Conservation (phyloP, 1,284 basidiomycete species). For the Ceratobasidium sp. region DNA sequence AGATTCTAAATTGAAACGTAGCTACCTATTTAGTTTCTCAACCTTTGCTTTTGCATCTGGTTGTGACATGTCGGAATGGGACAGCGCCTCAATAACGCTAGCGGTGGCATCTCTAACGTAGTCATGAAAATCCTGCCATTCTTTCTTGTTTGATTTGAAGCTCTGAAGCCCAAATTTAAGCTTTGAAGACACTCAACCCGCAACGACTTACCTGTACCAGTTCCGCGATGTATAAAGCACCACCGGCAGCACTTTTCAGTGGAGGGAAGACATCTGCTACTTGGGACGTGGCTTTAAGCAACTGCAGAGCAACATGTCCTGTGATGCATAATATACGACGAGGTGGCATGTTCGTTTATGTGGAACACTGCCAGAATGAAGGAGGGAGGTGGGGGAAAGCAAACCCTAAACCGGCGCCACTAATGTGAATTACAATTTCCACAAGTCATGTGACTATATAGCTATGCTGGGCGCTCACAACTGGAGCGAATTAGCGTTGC, state of each 20-base stretch:
- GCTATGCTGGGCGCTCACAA: too few relatives aligned
- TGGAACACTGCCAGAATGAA: too few relatives aligned
- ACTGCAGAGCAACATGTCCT: neutral
- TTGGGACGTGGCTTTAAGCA: neutral
- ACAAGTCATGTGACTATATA: too few relatives aligned
- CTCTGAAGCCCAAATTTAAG: too few relatives aligned
- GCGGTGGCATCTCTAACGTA: constrained; percentile 4
- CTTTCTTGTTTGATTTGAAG: neutral
- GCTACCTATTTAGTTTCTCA: neutral
- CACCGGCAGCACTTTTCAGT: neutral
- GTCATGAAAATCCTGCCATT: neutral
- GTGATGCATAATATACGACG: neutral
- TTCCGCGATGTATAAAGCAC: neutral
- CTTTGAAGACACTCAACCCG: neutral
- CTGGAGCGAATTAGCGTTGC: too few relatives aligned
- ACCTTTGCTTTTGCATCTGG: neutral
- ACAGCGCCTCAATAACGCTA: neutral
- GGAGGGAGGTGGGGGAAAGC: too few relatives aligned
- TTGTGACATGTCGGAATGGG: neutral
- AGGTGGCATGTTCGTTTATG: constrained; percentile 1
- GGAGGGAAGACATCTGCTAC: neutral
- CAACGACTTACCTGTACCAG: neutral
- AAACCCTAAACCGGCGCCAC: too few relatives aligned
- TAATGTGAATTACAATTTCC: too few relatives aligned
- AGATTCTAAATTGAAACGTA: too few relatives aligned